Evolutionary conservation across 345 rosid genomes (phyloP), one percentile per base, ranked within the genome.

Genomic region (Combretum micranthum): DNA sequence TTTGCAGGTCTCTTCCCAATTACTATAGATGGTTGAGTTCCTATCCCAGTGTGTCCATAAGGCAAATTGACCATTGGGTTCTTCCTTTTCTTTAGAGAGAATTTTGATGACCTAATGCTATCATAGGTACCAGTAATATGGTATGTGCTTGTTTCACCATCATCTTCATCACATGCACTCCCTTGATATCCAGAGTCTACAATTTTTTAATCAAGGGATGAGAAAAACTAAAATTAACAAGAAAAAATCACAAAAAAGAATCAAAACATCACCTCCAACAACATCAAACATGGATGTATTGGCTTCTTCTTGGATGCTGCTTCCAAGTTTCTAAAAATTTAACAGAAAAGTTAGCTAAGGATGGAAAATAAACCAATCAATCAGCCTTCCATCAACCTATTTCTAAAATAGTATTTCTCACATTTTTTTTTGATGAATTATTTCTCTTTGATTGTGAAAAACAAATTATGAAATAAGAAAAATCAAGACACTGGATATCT

Each of bases 271-370:
- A 94, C 99, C 99, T 81, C 75, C 86, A 49, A 69, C 79, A 62
- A 75, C 69, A 72, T 84, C 86, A 72, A 70, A 81, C 57, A 77
- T 73, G 46, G 90, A 86, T 43, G 90, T 87, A 59, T 90, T 97
- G 59, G 81, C 88, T 67, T 83, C 96, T 67, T 88, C 99, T 72
- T 83, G 96, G 77, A 86, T 66, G 67, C 78, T 76, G 74, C 75
- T 73, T 61, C 80, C 92, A 69, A 79, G 80, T 73, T 77, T 84
- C 97, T 94, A 80, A 44, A 60, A 52, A 47, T 20, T 18, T 4
- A 4, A 37, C 52, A 23, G 13, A 26, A 4, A 22, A 15, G n/a
- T 53, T 66, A 51, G 66, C 49, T 37, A 62, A 47, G 13, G 57
- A 18, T 13, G 50, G 43, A 46, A 42, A 37, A 42, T 32, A 59